Percentiles rank a stretch among this genome's conserved stretches.
Evolutionary conservation across 331 rosid species (phyloP).

Genomic region (Phaseolus coccineus): DNA sequence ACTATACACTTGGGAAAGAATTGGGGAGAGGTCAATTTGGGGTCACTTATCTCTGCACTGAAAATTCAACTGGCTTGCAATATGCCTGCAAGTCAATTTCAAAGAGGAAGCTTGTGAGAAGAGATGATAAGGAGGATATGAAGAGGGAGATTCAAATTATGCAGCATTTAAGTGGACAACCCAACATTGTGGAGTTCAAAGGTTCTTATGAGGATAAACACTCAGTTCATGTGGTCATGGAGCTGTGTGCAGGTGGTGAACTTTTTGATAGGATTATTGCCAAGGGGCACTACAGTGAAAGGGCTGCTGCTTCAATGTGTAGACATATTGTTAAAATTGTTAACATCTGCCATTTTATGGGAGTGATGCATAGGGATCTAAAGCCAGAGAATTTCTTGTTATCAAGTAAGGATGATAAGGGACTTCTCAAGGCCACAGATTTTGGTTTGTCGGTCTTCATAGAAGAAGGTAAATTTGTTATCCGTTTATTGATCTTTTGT

Average conservation of each 20-base stretch:
- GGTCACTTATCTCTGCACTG: slow-evolving; percentile 81
- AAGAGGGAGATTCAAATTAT: slow-evolving; percentile 88
- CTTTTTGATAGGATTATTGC: slow-evolving; percentile 94
- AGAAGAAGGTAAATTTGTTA: slow-evolving; percentile 72
- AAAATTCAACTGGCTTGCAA: slow-evolving; percentile 68
- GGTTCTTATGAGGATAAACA: slow-evolving; percentile 88
- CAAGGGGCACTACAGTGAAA: slow-evolving; percentile 85
- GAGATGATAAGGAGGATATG: slow-evolving; percentile 76
- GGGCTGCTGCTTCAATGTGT: slow-evolving; percentile 85
- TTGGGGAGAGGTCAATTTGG: slow-evolving; percentile 98
- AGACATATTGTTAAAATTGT: slow-evolving; percentile 90
- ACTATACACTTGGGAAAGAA: slow-evolving; percentile 77
- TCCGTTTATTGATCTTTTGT: slow-evolving; percentile 33
- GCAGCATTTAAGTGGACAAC: slow-evolving; percentile 96
- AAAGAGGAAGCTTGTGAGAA: slow-evolving; percentile 78
- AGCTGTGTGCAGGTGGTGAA: slow-evolving; percentile 94
- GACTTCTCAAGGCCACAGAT: slow-evolving; percentile 88
- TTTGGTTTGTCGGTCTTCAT: slow-evolving; percentile 93
- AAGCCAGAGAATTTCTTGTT: slow-evolving; percentile 97
- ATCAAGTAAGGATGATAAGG: slow-evolving; percentile 75
- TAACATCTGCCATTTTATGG: slow-evolving; percentile 90
- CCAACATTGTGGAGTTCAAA: slow-evolving; percentile 91
- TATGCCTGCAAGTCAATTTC: slow-evolving; percentile 96
- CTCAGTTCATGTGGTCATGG: slow-evolving; percentile 88
- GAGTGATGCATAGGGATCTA: slow-evolving; percentile 95